A percentile compares a stretch with the other conserved stretches of the same genome.
Evolutionary conservation across 768 basidiomycete genomes (phyloP).

Genomic region (Agrocybe chaxingu): DNA sequence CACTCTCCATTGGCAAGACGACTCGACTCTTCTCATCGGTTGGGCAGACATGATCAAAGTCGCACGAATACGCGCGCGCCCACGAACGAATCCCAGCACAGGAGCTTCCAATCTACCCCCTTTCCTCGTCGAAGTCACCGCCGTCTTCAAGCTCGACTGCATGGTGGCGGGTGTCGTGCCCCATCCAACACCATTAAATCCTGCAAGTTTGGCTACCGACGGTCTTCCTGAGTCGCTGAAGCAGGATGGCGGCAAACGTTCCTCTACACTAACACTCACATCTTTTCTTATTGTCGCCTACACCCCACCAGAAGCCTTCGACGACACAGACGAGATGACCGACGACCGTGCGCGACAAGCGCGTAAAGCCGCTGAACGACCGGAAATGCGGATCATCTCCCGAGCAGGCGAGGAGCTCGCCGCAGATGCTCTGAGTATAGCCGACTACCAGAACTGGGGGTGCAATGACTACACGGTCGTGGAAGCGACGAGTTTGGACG

Average conservation of each 20-base stretch:
- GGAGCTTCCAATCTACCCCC: conserved; percentile 49
- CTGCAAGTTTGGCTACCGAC: conserved; percentile 12
- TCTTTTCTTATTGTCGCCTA: conserved; percentile 90
- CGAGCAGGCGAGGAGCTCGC: conserved; percentile 85
- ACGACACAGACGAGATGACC: conserved; percentile 60
- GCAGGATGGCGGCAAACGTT: conserved; percentile 12
- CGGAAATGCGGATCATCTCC: conserved; percentile 90
- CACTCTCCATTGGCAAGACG: conserved; percentile 89
- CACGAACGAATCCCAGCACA: conserved; percentile 40
- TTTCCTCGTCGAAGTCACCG: conserved; percentile 82
- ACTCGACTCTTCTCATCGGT: conserved; percentile 82
- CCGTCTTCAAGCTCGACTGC: conserved; percentile 89
- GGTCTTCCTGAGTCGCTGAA: conserved; percentile 14
- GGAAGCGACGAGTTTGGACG: conserved; percentile 38
- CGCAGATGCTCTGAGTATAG: conserved; percentile 77
- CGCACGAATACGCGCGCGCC: conserved; percentile 69
- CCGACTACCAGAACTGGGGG: conserved; percentile 77
- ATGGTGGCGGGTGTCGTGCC: conserved; percentile 92
- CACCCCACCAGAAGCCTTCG: conserved; percentile 70
- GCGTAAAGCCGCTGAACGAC: conserved; percentile 84
- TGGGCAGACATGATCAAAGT: conserved; percentile 96
- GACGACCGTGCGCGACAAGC: conserved; percentile 72
- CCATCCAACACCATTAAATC: conserved; percentile 48
- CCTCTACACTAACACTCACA: conserved; percentile 36
- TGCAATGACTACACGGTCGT: conserved; percentile 90